Evolutionary conservation across 2,329 filamentous ascomycete genomes (phyloP), one percentile per base, ranked within the genome.

Genomic region (Keithomyces neogunnii): DNA sequence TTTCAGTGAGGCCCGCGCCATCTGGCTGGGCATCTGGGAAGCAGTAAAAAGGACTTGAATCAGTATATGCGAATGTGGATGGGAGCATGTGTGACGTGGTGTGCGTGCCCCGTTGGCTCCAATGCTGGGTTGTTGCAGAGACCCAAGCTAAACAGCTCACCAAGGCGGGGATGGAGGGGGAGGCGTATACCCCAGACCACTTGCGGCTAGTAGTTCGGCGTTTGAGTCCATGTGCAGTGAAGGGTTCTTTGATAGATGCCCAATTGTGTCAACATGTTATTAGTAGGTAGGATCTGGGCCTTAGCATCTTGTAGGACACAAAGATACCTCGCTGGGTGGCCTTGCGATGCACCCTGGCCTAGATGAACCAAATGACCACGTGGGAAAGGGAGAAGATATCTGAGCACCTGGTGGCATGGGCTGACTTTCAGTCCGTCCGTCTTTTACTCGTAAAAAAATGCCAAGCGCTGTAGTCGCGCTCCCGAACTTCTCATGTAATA

Each of bases 81-180:
- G 50, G 30, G 53, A 47, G 42, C 31, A 28, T 19, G 51, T 53
- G 49, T 51, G 55, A 55, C 55, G 55, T 55, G 51, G 49, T 51
- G 47, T 45, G 49, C 49, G 47, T 45, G 45, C 48, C 31, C 38
- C 13, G 45, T 52, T 52, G 52, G 47, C 39, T 42, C 36, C 28
- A 40, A 31, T 5, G 49, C 51, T 50, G 46, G 47, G 47, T 40
- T 46, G 35, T 19, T 30, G 28, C 35, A 31, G 36, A 19, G 19
- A 19, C 19, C 19, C 19, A 19, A 19, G 19, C 19, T 19, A 19
- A 19, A 19, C 19, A 19, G 19, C 19, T 19, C 19, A 19, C 19
- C 40, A 51, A 29, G 45, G 30, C 50, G 45, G 31, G 45, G 45
- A n/a, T 5, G 39, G 6, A 42, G 3, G 5, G 29, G 10, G 26